Evolutionary conservation across 2,329 filamentous ascomycete species (phyloP).

Genomic region (Colletotrichum sp.): DNA sequence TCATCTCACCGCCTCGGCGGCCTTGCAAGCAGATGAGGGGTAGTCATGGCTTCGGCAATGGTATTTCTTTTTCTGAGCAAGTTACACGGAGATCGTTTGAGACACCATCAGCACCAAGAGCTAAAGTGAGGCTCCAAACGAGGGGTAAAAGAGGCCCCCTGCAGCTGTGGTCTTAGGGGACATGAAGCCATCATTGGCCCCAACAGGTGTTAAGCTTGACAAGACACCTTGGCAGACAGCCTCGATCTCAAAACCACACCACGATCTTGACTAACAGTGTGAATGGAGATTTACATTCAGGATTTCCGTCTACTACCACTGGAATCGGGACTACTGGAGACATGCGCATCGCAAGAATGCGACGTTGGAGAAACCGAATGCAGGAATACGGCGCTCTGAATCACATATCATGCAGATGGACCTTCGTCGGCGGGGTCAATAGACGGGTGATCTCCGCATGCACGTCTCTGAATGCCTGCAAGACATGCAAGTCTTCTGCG

Average conservation of each 20-base stretch:
- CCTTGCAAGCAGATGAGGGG: background rate
- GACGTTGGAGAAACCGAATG: background rate
- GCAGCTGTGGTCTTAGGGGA: background rate
- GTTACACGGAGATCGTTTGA: background rate
- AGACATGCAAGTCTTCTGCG: background rate
- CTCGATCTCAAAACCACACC: background rate
- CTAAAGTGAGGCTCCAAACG: background rate
- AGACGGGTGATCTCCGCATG: slow-evolving; percentile 7
- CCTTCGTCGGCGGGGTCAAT: slow-evolving; percentile 2
- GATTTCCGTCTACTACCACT: background rate
- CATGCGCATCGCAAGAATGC: background rate
- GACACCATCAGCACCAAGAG: background rate
- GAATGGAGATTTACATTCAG: background rate
- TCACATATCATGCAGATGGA: background rate
- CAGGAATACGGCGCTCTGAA: background rate
- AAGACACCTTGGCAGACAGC: background rate
- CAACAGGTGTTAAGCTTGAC: background rate
- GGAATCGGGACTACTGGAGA: background rate
- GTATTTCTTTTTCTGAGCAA: background rate
- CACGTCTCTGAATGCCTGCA: slow-evolving; percentile 7
- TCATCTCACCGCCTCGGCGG: background rate
- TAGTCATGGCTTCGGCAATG: background rate
- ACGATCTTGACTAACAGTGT: background rate
- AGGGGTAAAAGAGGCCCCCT: background rate
- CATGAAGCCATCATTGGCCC: background rate